phyloP scores from a whole-genome alignment of 164 flowering plant species.

The Paratinospora sagittata region DNA sequence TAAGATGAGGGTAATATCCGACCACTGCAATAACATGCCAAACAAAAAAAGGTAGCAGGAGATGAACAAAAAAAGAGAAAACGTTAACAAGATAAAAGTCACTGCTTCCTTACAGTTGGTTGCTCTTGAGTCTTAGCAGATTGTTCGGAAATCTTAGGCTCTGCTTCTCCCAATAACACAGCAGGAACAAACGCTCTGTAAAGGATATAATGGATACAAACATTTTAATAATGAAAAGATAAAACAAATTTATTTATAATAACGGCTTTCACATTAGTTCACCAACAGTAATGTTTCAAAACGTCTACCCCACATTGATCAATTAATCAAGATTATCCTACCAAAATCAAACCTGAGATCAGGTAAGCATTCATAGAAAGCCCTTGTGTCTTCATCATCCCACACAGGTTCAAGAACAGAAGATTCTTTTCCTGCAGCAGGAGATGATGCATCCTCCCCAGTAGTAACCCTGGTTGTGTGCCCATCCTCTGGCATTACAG shows the following conservation, averaged over 20 bases:
- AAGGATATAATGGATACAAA: constrained; percentile 4
- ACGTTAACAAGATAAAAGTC: background rate
- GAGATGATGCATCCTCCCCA: constrained; percentile 74
- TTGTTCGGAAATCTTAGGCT: constrained; percentile 66
- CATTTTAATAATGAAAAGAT: background rate
- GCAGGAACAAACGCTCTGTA: constrained; percentile 98
- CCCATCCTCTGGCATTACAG: constrained; percentile 94
- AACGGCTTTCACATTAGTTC: background rate
- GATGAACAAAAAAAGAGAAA: background rate
- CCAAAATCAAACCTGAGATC: constrained; percentile 73
- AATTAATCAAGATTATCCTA: background rate
- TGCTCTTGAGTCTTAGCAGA: constrained; percentile 63
- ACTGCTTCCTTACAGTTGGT: constrained; percentile 43
- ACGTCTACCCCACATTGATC: background rate
- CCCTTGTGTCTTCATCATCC: constrained; percentile 97
- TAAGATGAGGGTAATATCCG: background rate
- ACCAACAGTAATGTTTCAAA: background rate
- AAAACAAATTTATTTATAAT: background rate
- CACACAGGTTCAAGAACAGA: constrained; percentile 71
- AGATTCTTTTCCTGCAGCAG: constrained; percentile 69
- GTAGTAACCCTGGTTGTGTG: constrained; percentile 83
- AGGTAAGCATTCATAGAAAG: constrained; percentile 92
- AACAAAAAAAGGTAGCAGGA: background rate
- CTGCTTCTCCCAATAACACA: constrained; percentile 85
- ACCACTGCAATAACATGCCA: background rate